phyloP scores from a whole-genome alignment of 305 asterid species.

The Fraxinus floribunda region DNA sequence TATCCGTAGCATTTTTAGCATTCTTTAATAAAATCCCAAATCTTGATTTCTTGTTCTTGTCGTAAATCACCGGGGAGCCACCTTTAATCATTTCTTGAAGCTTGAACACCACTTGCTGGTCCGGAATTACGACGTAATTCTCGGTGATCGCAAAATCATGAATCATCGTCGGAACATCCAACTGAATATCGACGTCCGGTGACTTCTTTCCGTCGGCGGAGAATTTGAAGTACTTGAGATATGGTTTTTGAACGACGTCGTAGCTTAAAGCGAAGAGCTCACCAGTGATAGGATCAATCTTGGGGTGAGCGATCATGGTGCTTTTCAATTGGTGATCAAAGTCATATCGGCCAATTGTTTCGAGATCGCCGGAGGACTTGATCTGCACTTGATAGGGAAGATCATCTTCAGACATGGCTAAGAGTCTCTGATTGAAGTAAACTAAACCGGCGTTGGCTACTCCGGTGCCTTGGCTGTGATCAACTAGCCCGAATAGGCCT shows the following conservation, averaged over 20 bases:
- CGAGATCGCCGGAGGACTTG: conserved; percentile 44
- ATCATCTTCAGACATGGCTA: conserved; percentile 78
- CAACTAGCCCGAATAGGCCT: conserved; percentile 50
- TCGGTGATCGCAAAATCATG: conserved; percentile 69
- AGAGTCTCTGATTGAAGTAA: conserved; percentile 43
- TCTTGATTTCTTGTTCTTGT: conserved; percentile 48
- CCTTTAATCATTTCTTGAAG: conserved; percentile 61
- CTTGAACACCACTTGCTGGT: conserved; percentile 71
- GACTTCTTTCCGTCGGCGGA: conserved; percentile 44
- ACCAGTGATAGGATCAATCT: conserved; percentile 55
- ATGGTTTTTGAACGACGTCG: conserved; percentile 55
- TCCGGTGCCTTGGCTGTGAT: conserved; percentile 53
- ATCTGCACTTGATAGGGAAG: conserved; percentile 55
- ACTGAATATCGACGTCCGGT: conserved; percentile 45
- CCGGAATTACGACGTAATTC: conserved; percentile 56
- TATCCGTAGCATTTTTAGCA: conserved; percentile 31
- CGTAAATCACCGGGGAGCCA: conserved; percentile 62
- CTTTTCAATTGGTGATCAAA: conserved; percentile 38
- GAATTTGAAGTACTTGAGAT: conserved; percentile 54
- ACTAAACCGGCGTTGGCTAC: conserved; percentile 70
- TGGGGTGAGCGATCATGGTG: conserved; percentile 76
- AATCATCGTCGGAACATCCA: conserved; percentile 59
- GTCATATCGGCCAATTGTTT: conserved; percentile 49
- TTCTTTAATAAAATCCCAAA: conserved; percentile 48
- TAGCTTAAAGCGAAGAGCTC: conserved; percentile 60